Evolutionary conservation across 495 filamentous ascomycete species (phyloP).

Genomic region (Penicillium desertorum): DNA sequence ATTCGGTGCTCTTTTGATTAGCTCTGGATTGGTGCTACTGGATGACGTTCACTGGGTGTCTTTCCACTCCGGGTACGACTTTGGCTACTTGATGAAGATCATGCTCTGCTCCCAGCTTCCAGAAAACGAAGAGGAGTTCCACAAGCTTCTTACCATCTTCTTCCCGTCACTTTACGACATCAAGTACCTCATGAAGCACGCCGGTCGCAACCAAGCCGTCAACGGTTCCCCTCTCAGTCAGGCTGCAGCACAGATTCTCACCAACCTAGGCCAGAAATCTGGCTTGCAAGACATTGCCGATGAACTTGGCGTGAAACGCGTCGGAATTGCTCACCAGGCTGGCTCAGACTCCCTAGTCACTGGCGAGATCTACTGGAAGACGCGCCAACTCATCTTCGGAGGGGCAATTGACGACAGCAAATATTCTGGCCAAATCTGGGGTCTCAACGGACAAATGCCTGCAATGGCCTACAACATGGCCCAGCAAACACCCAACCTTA

Average conservation of each 20-base stretch:
- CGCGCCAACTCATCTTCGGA: slow-evolving; percentile 80
- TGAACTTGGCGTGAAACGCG: slow-evolving; percentile 80
- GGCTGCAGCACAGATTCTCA: slow-evolving; percentile 64
- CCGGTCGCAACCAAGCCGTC: slow-evolving; percentile 62
- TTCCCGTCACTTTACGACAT: slow-evolving; percentile 94
- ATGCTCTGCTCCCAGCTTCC: slow-evolving; percentile 77
- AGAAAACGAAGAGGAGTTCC: slow-evolving; percentile 83
- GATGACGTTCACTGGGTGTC: slow-evolving; percentile 93
- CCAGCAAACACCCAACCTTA: slow-evolving; percentile 53
- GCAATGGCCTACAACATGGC: slow-evolving; percentile 47
- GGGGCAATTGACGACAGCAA: slow-evolving; percentile 72
- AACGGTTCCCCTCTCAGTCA: slow-evolving; percentile 60
- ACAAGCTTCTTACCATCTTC: slow-evolving; percentile 78
- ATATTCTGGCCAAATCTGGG: slow-evolving; percentile 84
- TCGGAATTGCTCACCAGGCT: slow-evolving; percentile 84
- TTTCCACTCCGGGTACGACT: slow-evolving; percentile 98
- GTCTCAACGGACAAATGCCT: slow-evolving; percentile 65
- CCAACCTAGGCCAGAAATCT: slow-evolving; percentile 78
- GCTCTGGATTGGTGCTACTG: slow-evolving; percentile 84
- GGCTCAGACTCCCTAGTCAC: slow-evolving; percentile 91
- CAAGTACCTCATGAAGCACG: slow-evolving; percentile 94
- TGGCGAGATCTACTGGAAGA: slow-evolving; percentile 88
- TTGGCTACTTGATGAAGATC: slow-evolving; percentile 93
- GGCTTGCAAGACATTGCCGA: slow-evolving; percentile 93
- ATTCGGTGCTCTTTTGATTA: slow-evolving; percentile 86